These are phyloP conservation scores for Prunus yedoensis DNA, from an alignment of 331 rosid genomes.

Conservation along the genomic window DNA sequence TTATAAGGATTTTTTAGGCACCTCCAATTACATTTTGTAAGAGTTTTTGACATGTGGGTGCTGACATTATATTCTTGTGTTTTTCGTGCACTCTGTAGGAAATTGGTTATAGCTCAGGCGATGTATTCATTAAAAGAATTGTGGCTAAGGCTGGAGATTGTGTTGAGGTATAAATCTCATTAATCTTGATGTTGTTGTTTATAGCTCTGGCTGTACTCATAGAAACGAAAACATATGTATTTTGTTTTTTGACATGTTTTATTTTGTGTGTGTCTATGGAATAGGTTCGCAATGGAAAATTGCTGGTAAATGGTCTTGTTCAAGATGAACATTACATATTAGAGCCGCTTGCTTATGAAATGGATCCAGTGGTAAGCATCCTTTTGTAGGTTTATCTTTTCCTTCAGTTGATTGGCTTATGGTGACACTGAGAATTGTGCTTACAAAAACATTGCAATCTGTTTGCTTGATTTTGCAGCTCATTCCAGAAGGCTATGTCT, in stretches of 20 bases:
- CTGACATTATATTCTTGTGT: constrained; percentile 14
- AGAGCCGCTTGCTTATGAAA: constrained; percentile 82
- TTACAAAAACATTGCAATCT: constrained; percentile 7
- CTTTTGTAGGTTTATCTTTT: neutral
- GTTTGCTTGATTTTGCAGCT: constrained; percentile 48
- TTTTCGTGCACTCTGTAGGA: constrained; percentile 42
- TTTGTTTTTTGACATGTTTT: constrained; percentile 23
- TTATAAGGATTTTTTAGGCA: neutral
- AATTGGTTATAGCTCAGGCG: constrained; percentile 57
- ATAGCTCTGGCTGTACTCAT: neutral
- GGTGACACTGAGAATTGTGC: neutral
- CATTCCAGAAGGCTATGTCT: constrained; percentile 89
- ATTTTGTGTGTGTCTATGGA: constrained; percentile 3
- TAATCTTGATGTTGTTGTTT: neutral
- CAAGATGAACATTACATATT: constrained; percentile 67
- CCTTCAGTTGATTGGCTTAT: neutral
- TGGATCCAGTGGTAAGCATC: constrained; percentile 61
- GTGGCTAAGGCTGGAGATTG: constrained; percentile 93
- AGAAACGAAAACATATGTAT: neutral
- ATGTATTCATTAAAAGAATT: constrained; percentile 80
- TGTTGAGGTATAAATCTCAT: constrained; percentile 58
- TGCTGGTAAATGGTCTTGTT: constrained; percentile 65
- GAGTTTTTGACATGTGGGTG: constrained; percentile 18
- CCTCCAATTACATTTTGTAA: neutral
- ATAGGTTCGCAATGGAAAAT: constrained; percentile 74